Conservation (phyloP, 306 rosid species). For the Dalbergia cultrata region DNA sequence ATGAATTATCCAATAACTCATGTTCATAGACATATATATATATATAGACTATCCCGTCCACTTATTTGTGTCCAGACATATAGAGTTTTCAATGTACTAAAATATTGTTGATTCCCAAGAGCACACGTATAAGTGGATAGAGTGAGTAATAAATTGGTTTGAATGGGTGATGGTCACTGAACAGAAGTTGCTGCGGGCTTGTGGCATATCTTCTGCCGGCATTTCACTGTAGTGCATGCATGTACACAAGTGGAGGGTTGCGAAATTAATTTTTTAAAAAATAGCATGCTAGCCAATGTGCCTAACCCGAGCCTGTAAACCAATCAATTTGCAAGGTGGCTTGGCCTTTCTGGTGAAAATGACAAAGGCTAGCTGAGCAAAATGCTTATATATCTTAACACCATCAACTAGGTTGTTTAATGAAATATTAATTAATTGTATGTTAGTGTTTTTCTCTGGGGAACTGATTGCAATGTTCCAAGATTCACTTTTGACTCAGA, state of each 20-base stretch:
- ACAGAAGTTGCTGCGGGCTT: background rate
- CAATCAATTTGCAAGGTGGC: conserved; percentile 16
- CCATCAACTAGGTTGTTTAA: background rate
- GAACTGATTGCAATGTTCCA: conserved; percentile 3
- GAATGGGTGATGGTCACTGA: conserved; percentile 13
- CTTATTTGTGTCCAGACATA: too few relatives aligned
- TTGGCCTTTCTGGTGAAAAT: conserved; percentile 29
- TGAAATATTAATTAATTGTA: background rate
- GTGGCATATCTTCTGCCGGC: background rate
- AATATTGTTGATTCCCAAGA: too few relatives aligned
- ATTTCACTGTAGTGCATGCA: conserved; percentile 27
- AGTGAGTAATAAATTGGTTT: background rate
- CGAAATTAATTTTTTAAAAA: background rate
- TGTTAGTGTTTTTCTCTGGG: conserved; percentile 7
- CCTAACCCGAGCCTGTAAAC: conserved; percentile 36
- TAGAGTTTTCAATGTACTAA: too few relatives aligned
- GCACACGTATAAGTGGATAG: too few relatives aligned
- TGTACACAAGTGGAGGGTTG: background rate
- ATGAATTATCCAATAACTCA: background rate
- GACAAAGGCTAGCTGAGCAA: background rate
- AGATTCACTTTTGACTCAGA: conserved; percentile 39
- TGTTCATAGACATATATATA: background rate
- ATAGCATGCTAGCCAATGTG: conserved; percentile 15
- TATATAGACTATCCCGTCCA: too few relatives aligned
- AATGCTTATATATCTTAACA: background rate